Evolutionary conservation across 345 rosid species (phyloP).

Genomic region (Geranium brycei): DNA sequence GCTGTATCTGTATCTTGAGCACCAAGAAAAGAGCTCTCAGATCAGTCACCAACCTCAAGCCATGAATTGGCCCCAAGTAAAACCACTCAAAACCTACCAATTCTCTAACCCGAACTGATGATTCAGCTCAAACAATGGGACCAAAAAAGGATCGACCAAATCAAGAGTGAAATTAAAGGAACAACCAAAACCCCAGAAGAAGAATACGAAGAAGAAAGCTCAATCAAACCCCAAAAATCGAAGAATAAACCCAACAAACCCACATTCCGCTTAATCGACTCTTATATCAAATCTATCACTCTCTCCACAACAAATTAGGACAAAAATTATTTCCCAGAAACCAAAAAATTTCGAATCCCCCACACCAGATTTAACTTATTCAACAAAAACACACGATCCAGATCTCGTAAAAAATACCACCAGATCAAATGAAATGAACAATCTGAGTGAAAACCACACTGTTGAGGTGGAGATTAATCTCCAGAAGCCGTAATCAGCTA

Average conservation of each 20-base stretch:
- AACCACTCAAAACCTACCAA: background rate
- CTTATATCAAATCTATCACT: background rate
- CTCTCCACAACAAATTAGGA: background rate
- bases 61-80: background rate
- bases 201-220: too few species aligned
- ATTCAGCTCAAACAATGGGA: background rate
- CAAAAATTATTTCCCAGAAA: background rate
- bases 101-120: background rate
- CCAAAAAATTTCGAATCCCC: background rate
- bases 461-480: too few species aligned
- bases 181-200: too few species aligned
- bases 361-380: background rate
- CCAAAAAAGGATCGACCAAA: background rate
- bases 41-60: background rate
- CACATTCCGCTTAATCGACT: background rate
- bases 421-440: too few species aligned
- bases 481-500: background rate
- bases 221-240: too few species aligned
- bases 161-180: too few species aligned
- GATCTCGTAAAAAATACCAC: background rate
- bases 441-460: too few species aligned
- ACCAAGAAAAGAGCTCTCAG: background rate
- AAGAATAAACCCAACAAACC: too few species aligned
- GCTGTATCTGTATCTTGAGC: background rate
- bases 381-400: too few species aligned